Evolutionary conservation across 202 grass and related monocot species (phyloP).

Genomic region (Carex arenaria): DNA sequence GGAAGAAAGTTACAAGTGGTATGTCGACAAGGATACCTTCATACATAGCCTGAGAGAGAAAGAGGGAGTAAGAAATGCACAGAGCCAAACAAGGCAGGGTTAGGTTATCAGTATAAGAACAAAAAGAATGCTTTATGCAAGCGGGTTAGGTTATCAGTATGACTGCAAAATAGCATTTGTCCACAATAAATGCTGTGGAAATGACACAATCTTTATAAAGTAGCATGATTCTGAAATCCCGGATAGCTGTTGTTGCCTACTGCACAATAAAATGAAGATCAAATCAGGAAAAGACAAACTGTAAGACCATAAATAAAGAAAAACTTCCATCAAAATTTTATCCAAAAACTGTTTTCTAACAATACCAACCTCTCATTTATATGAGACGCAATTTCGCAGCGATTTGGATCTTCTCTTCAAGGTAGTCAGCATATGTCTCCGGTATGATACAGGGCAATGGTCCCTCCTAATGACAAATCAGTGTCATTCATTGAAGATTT

Average conservation of each 20-base stretch:
- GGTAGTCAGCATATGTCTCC: too few species aligned
- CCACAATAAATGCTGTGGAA: background rate
- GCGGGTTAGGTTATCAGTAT: background rate
- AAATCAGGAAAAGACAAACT: too few species aligned
- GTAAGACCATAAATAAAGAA: too few species aligned
- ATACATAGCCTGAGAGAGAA: slow-evolving; percentile 66
- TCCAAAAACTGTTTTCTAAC: too few species aligned
- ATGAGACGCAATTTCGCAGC: too few species aligned
- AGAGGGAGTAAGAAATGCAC: background rate
- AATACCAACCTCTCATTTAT: too few species aligned
- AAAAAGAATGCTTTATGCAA: background rate
- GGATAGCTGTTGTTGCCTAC: too few species aligned
- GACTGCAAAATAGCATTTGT: background rate
- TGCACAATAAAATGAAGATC: too few species aligned
- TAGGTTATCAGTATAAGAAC: background rate
- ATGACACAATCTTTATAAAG: background rate
- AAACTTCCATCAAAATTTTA: too few species aligned
- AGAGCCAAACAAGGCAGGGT: background rate
- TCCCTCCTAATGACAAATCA: background rate
- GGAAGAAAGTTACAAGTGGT: slow-evolving; percentile 92
- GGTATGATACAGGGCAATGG: background rate
- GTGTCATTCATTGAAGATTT: background rate
- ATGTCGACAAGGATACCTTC: slow-evolving; percentile 96
- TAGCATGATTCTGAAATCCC: too few species aligned
- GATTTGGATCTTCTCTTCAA: too few species aligned